These are phyloP conservation scores for Isatis lusitanica DNA, from an alignment of 441 rosid species.

Conservation along the genomic window DNA sequence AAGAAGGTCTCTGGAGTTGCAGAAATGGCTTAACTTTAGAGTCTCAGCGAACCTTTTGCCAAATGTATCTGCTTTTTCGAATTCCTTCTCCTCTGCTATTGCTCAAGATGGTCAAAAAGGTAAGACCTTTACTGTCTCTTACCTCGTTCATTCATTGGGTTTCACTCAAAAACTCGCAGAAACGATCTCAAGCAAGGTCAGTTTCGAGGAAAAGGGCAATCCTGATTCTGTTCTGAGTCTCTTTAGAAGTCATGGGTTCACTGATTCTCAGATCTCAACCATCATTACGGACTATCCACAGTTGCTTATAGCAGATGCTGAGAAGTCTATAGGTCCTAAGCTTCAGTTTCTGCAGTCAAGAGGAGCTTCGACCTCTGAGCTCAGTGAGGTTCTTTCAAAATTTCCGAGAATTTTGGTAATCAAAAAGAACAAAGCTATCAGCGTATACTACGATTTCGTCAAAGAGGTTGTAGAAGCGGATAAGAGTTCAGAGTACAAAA, in stretches of 20 bases:
- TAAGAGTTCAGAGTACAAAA: not conserved
- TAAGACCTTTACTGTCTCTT: not conserved
- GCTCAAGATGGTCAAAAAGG: not conserved
- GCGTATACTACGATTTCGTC: not conserved
- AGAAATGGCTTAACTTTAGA: not conserved
- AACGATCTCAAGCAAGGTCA: not conserved
- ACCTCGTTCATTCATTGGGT: not conserved
- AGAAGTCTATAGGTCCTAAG: slow-evolving; percentile 33
- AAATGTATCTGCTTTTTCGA: not conserved
- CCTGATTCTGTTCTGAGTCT: slow-evolving; percentile 10
- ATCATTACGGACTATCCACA: slow-evolving; percentile 27
- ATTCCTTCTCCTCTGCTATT: not conserved
- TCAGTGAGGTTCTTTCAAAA: slow-evolving; percentile 12
- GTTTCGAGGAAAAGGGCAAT: not conserved
- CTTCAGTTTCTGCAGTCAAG: slow-evolving; percentile 33
- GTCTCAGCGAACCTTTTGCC: not conserved
- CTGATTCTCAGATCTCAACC: slow-evolving; percentile 14
- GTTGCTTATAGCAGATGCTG: slow-evolving; percentile 17
- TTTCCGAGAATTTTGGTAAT: slow-evolving; percentile 7
- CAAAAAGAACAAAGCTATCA: not conserved
- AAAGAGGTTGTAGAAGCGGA: not conserved
- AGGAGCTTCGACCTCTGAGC: slow-evolving; percentile 28
- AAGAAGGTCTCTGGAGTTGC: not conserved
- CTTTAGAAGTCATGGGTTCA: not conserved
- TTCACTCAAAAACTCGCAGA: not conserved